A percentile compares a stretch with the other conserved stretches of the same genome.
Conservation (phyloP, 2,329 filamentous ascomycete genomes). For the Podosphaera aphanis region DNA sequence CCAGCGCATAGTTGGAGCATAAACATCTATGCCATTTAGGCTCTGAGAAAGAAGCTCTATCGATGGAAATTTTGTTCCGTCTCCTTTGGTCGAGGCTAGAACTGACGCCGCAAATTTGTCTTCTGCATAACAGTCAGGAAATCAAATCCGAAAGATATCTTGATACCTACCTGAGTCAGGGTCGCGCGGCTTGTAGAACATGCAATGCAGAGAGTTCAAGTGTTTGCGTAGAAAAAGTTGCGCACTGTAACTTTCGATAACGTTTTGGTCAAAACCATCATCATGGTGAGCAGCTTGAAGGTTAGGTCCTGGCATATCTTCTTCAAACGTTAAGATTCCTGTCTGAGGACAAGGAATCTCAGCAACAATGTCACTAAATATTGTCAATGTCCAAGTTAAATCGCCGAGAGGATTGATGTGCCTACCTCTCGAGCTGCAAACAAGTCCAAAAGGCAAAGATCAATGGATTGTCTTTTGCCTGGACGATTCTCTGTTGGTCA, state of each 20-base stretch:
- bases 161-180: not conserved
- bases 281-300: constrained; percentile 21
- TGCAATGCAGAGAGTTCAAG: constrained; percentile 35
- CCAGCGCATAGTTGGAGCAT: constrained; percentile 23
- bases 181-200: constrained; percentile 15
- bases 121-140: not conserved
- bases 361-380: constrained; percentile 59
- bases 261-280: constrained; percentile 22
- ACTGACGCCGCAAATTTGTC: constrained; percentile 3
- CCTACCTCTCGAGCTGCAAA: constrained; percentile 67
- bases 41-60: constrained; percentile 24
- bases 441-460: constrained; percentile 80
- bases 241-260: constrained; percentile 35
- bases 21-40: constrained; percentile 20
- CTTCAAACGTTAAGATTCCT: constrained; percentile 35
- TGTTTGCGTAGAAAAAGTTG: constrained; percentile 42
- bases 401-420: not conserved
- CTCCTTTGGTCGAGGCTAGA: not conserved
- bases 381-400: not conserved
- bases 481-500: constrained; percentile 2
- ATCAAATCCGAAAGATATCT: too few species aligned
- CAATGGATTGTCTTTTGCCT: constrained; percentile 33
- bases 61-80: constrained; percentile 18
- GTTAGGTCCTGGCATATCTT: constrained; percentile 44
- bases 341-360: constrained; percentile 47